These are phyloP conservation scores for Lactifluus echinatus DNA, from an alignment of 768 basidiomycete genomes.

Conservation along the genomic window DNA sequence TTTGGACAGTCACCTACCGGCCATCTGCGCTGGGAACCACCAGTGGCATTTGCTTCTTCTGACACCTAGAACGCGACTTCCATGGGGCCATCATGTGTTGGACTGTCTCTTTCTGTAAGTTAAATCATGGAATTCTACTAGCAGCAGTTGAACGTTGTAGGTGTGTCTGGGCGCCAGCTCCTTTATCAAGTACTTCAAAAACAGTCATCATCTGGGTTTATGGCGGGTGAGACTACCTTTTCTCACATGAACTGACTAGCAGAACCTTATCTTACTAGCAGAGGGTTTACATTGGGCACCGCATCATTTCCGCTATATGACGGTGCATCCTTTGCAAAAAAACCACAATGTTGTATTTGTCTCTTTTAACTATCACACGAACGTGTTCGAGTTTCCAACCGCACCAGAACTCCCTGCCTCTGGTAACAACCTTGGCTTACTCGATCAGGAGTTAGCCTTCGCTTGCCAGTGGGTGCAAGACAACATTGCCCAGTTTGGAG, in stretches of 20 bases:
- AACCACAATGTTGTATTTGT: conserved; percentile 9
- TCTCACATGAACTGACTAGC: background rate
- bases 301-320: conserved; percentile 3
- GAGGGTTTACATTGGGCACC: background rate
- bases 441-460: conserved; percentile 28
- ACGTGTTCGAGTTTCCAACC: conserved; percentile 10
- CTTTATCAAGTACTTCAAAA: background rate
- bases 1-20: conserved; percentile 9
- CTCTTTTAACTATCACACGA: conserved; percentile 13
- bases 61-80: background rate
- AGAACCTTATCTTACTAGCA: background rate
- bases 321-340: conserved; percentile 8
- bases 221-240: conserved; percentile 5
- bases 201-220: conserved; percentile 13
- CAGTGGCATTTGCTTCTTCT: background rate
- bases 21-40: conserved; percentile 10
- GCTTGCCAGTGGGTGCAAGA: conserved; percentile 52
- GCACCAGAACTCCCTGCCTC: background rate
- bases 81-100: conserved; percentile 9
- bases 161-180: conserved; percentile 10
- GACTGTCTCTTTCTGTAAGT: conserved; percentile 12
- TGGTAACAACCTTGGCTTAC: conserved; percentile 3
- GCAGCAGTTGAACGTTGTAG: background rate
- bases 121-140: background rate
- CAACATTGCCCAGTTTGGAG: conserved; percentile 53